phyloP scores from a whole-genome alignment of 768 basidiomycete species.

The Collybiopsis luxurians region DNA sequence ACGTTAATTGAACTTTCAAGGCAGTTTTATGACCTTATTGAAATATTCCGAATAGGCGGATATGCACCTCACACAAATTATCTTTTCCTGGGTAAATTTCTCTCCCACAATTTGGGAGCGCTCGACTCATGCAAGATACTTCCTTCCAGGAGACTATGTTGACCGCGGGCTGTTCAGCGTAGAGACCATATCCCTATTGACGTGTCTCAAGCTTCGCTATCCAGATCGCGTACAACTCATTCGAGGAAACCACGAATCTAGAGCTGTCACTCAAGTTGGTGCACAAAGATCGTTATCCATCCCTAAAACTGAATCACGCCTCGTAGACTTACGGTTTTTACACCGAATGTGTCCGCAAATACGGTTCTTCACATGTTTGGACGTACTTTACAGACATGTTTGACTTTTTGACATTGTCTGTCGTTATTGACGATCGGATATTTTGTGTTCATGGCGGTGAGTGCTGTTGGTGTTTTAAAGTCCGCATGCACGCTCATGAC shows the following conservation, averaged over 20 bases:
- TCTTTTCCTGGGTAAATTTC: conserved; percentile 86
- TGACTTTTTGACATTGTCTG: conserved; percentile 95
- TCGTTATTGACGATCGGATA: conserved; percentile 98
- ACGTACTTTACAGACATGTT: conserved; percentile 99
- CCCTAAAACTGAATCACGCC: conserved; percentile 24
- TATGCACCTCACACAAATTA: conserved; percentile 97
- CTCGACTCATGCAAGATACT: not conserved
- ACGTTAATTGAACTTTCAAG: conserved; percentile 51
- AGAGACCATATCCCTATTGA: conserved; percentile 96
- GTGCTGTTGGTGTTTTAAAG: conserved; percentile 16
- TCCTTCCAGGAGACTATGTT: conserved; percentile 86
- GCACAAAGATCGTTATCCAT: conserved; percentile 3
- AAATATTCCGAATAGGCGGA: conserved; percentile 98
- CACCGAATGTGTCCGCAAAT: conserved; percentile 96
- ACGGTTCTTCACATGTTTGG: conserved; percentile 95
- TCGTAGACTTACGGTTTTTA: conserved; percentile 97
- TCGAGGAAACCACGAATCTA: conserved; percentile 95
- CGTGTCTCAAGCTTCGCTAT: conserved; percentile 94
- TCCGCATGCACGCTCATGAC: conserved; percentile 9
- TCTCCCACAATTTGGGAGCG: not conserved
- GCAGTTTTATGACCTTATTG: conserved; percentile 99
- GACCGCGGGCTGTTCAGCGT: conserved; percentile 97
- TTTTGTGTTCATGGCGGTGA: conserved; percentile 98
- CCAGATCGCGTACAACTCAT: conserved; percentile 97
- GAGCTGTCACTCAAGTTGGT: conserved; percentile 96